Evolutionary conservation across 2,329 filamentous ascomycete genomes (phyloP), one percentile per base, ranked within the genome.

Genomic region (Cercospora nicotianae): DNA sequence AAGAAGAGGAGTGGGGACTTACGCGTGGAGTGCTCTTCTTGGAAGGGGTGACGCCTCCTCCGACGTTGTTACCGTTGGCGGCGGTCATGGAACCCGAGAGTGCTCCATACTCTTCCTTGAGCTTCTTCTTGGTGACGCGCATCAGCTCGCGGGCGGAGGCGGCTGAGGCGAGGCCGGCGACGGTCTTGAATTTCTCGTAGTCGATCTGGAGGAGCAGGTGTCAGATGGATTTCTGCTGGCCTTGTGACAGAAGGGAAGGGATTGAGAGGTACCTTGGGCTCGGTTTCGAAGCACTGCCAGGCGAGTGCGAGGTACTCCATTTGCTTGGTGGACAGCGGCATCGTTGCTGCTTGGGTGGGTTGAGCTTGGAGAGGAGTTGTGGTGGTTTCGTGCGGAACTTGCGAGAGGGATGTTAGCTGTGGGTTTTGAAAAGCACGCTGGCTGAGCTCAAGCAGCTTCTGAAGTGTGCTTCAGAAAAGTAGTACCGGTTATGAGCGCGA

Each of bases 111-210:
- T 76, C 75, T 30, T 67, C 68, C 36, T 73, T 74, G 33, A 77
- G 69, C 60, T 77, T 78, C 63, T 77, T 77, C 69, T 78, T 78
- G 55, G 75, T 76, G 8, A 76, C 72, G 66, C 77, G 76, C 71
- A 78, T 70, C 65, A 76, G 70, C 67, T 78, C 77, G 66, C 74
- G 72, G 45, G 76, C 77, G 31, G 72, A 76, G 60, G 64, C 57
- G 55, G 72, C 65, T 45, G 71, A 69, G 33, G 71, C 70, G 69
- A 76, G 73, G 67, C 70, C 69, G 51, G 75, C 73, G 68, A 78
- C 66, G 26, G 63, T 26, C 67, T 68, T 67, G 73, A 78, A 77
- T 67, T 76, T 76, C 30, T 72, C 71, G 68, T 75, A 78, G 73
- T 79, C 74, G 73, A 78, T 75, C 76, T 78, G 33, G 39, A 36